phyloP scores from a whole-genome alignment of 768 basidiomycete genomes.

The Daedaleopsis sinensis region DNA sequence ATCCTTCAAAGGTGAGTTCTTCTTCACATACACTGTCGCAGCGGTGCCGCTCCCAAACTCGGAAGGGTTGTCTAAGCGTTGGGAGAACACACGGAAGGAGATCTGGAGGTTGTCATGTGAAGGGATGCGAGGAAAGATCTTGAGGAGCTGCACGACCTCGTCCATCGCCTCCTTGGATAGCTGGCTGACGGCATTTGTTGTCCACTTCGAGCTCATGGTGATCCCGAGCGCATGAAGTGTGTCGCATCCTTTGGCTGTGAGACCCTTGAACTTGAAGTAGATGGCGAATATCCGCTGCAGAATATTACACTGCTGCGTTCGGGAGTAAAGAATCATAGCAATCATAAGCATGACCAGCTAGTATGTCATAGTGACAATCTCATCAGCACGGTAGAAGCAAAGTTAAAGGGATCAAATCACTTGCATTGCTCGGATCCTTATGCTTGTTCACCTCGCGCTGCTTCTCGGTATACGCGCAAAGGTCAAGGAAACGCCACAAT shows the following conservation, averaged over 20 bases:
- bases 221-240: slow-evolving; percentile 27
- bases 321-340: not conserved
- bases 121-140: not conserved
- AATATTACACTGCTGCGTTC: not conserved
- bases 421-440: not conserved
- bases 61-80: not conserved
- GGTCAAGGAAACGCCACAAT: not conserved
- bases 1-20: not conserved
- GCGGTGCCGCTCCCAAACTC: not conserved
- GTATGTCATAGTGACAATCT: too few relatives aligned
- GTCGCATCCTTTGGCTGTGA: slow-evolving; percentile 28
- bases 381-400: too few relatives aligned
- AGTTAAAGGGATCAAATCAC: too few relatives aligned
- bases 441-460: not conserved
- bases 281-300: slow-evolving; percentile 2
- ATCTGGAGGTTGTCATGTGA: not conserved
- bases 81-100: not conserved
- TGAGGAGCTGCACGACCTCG: not conserved
- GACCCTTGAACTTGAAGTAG: slow-evolving; percentile 26
- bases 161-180: slow-evolving; percentile 1
- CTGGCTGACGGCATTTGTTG: slow-evolving; percentile 17
- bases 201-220: slow-evolving; percentile 33
- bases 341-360: not conserved
- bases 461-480: not conserved
- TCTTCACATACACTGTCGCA: not conserved